Conservation (phyloP, 2,329 filamentous ascomycete genomes). For the Zymoseptoria brevis region DNA sequence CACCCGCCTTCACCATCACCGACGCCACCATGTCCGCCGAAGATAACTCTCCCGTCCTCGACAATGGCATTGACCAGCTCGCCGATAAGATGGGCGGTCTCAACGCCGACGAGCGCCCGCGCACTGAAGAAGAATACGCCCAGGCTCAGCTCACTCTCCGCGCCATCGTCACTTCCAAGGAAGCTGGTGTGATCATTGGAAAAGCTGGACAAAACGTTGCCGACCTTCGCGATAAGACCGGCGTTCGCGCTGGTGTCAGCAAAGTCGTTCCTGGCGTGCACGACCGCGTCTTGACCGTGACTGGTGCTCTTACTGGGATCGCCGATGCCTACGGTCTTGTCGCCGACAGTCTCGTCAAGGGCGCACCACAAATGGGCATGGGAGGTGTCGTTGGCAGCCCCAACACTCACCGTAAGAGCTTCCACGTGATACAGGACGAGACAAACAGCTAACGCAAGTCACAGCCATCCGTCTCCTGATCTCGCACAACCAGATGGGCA, state of each 20-base stretch:
- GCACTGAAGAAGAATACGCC: slow-evolving; percentile 95
- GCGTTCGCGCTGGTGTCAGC: slow-evolving; percentile 95
- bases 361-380: slow-evolving; percentile 92
- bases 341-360: slow-evolving; percentile 82
- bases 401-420: slow-evolving; percentile 82
- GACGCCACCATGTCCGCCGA: slow-evolving; percentile 24
- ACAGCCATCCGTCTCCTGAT: slow-evolving; percentile 94
- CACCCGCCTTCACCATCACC: not conserved
- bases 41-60: slow-evolving; percentile 21
- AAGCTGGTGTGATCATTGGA: slow-evolving; percentile 97
- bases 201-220: slow-evolving; percentile 98
- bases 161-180: slow-evolving; percentile 97
- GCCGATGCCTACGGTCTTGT: slow-evolving; percentile 91
- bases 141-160: slow-evolving; percentile 86
- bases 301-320: slow-evolving; percentile 78
- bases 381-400: slow-evolving; percentile 78
- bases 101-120: slow-evolving; percentile 60
- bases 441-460: slow-evolving; percentile 9
- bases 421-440: slow-evolving; percentile 2
- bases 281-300: slow-evolving; percentile 93
- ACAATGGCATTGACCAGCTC: slow-evolving; percentile 29
- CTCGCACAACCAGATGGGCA: slow-evolving; percentile 99
- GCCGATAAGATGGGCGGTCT: slow-evolving; percentile 36
- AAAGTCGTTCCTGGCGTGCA: slow-evolving; percentile 98
- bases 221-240: slow-evolving; percentile 92